These are phyloP conservation scores for Collybia mongolica DNA, from an alignment of 768 basidiomycete species.

Conservation along the genomic window DNA sequence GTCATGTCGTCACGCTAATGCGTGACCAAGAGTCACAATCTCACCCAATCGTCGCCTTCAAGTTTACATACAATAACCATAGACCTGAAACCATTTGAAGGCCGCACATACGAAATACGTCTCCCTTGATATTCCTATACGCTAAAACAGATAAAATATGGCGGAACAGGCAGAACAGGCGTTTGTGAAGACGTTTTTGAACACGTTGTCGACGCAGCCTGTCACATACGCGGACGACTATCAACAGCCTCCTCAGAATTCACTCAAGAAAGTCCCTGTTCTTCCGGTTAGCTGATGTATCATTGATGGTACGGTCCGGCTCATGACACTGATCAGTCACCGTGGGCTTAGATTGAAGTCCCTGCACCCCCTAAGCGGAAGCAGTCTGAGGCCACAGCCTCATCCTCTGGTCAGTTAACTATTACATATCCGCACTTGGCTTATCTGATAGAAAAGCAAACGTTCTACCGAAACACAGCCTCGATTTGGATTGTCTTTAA, in stretches of 20 bases:
- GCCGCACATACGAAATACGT: background rate
- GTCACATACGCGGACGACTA: constrained; percentile 73
- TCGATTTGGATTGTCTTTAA: constrained; percentile 80
- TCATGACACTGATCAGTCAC: constrained; percentile 6
- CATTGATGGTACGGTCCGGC: background rate
- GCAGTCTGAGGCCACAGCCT: constrained; percentile 26
- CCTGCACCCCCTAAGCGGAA: constrained; percentile 50
- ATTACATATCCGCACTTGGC: background rate
- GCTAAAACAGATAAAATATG: constrained; percentile 22
- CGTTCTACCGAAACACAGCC: constrained; percentile 23
- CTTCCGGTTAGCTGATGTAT: constrained; percentile 49
- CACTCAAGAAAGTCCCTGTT: constrained; percentile 67
- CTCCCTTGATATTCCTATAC: background rate
- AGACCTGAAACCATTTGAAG: background rate
- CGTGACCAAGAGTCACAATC: background rate
- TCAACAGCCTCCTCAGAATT: constrained; percentile 65
- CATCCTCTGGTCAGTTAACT: constrained; percentile 29
- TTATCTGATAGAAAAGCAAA: constrained; percentile 7
- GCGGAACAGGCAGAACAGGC: constrained; percentile 59
- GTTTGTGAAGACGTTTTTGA: constrained; percentile 66
- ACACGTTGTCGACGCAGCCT: constrained; percentile 64
- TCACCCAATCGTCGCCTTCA: background rate
- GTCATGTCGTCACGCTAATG: constrained; percentile 7
- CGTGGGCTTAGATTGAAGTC: constrained; percentile 8
- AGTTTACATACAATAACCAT: too few relatives aligned